phyloP scores from a whole-genome alignment of 306 rosid species.

The Dicorynia guianensis region DNA sequence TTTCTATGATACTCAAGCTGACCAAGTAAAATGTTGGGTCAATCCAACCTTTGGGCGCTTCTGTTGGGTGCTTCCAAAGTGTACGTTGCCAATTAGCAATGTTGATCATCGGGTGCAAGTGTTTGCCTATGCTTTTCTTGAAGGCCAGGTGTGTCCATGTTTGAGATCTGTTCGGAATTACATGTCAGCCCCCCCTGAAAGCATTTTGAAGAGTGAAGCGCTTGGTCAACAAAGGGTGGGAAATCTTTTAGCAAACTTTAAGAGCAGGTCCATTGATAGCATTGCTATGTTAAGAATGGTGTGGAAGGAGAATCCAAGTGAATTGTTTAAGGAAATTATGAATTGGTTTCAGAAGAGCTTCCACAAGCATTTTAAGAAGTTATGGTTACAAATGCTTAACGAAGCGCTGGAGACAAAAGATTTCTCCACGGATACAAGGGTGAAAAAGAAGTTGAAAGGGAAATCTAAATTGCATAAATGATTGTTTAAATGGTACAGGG shows the following conservation, averaged over 20 bases:
- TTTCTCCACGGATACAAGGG: constrained; percentile 32
- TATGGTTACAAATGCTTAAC: constrained; percentile 75
- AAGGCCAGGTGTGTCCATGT: constrained; percentile 88
- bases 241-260: constrained; percentile 66
- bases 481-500: constrained; percentile 10
- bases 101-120: constrained; percentile 51
- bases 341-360: constrained; percentile 84
- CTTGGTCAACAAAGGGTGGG: constrained; percentile 80
- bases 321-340: constrained; percentile 65
- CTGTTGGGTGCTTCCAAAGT: constrained; percentile 82
- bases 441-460: constrained; percentile 41
- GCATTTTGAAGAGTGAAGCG: constrained; percentile 79
- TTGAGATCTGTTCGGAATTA: constrained; percentile 58
- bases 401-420: constrained; percentile 65
- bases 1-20: constrained; percentile 68
- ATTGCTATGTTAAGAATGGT: constrained; percentile 61
- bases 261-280: constrained; percentile 53
- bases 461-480: constrained; percentile 39
- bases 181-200: constrained; percentile 78
- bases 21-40: constrained; percentile 69
- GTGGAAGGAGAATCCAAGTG: constrained; percentile 82
- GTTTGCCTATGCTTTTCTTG: constrained; percentile 83
- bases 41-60: constrained; percentile 76
- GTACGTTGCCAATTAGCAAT: constrained; percentile 53
- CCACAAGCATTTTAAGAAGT: constrained; percentile 50